Base-by-base conservation (phyloP, 2,329 filamentous ascomycete genomes). In the Teratosphaeria viscida region DNA sequence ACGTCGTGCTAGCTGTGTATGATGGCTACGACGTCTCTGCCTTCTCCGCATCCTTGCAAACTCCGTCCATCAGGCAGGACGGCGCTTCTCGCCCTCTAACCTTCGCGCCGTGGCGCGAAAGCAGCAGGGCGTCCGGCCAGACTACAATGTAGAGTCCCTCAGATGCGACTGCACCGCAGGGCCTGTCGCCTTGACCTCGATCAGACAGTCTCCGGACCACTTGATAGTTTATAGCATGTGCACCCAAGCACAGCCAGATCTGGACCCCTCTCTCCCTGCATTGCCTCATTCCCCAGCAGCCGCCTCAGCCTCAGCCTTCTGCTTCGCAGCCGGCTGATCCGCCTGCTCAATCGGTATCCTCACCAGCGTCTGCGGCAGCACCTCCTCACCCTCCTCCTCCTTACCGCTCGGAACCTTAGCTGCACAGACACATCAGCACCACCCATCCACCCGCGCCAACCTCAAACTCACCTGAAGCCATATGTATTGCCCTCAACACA, bases 401-500 rank as follows among this genome's bases (percentile, higher is more conserved):
- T 81, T 80, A 2, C 85, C 81, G 66, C 82, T 85, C 16, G 88
- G 82, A 29, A 92, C 78, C 78, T 89, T 89, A 59, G 83, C 88
- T 91, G 11, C 5, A 62, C 12, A 57, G 56, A 56, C 64, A 68
- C 59, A 59, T 61, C 55, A 61, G 61, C 47, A 32, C 7, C 19
- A 11, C 27, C 12, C 19, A 52, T 49, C 19, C 12, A 26, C 2
- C 54, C 7, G 29, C 52, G 6, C 12, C 32, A 12, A 14, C 27
- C 37, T 27, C 37, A 37, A 39, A 76, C 84, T 70, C 80, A 92
- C 89, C 82, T 61, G 88, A 92, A 62, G 90, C 90, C 88, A 94
- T 92, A 70, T 88, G 88, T 69, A 95, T 92, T 52, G 89, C 89
- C 64, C 87, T 81, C 61, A 95, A 80, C 64, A 95, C 89, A 67